Base-by-base conservation (phyloP, 129 eudicot genomes). In the Scalesia atractyloides region DNA sequence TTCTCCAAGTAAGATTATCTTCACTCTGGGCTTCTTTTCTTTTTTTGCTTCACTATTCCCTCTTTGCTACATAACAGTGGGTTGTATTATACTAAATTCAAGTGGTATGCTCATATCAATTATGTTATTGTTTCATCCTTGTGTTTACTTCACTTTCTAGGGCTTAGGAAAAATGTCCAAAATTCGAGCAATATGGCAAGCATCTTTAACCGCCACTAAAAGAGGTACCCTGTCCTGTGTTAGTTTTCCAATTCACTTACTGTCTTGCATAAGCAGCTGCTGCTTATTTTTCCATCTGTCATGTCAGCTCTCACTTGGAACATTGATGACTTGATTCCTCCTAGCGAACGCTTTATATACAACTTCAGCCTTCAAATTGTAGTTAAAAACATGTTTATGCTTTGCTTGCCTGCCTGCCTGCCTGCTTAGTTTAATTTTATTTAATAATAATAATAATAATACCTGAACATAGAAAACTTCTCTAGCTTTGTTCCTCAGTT, bases 181-280 rank as follows among this genome's bases (percentile, higher is more conserved):
- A 82, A 70, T 94, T 76, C 90, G 96, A 66, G 84, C 81, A 16
- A 66, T 90, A 47, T 81, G 81, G 86, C 96, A 87, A 79, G 96
- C 98, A 24, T 90, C 97, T 68, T 46, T 94, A 53, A 87, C 78
- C 66, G 97, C 98, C 36, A 90, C 98, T 34, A 94, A 88, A 81
- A 86, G 84, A 86, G 98, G 98, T 90, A 9, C 34, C 67, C 72
- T 52, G 9, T 17, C 19, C 15, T 41, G 24, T 43, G 46, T 59
- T 60, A 20, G 15, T 18, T 14, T 18, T 26, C 17, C 14, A 16
- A 22, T 5, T 36, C 73, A 39, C 17, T 34, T 5, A 17, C 64
- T 56, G 36, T 52, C 72, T 47, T 54, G 72, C 13, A 43, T 26
- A 36, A 37, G 41, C n/a, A 9, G n/a, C 30, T 65, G 41, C n/a